phyloP scores from a whole-genome alignment of 257 asterid genomes.

The Echites panduratus region DNA sequence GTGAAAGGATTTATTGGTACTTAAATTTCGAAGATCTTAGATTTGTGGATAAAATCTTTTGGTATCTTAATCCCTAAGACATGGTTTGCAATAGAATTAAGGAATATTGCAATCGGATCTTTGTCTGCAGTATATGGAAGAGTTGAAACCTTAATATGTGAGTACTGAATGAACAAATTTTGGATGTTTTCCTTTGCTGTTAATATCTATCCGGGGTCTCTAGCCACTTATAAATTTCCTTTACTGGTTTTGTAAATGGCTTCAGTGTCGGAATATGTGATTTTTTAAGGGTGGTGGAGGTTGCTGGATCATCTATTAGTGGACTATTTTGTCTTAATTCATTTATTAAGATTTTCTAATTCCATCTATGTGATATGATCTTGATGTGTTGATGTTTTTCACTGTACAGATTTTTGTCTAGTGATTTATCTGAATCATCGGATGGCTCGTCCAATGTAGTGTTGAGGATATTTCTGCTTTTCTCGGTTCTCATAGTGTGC shows the following conservation, averaged over 20 bases:
- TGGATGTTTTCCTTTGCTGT: not conserved
- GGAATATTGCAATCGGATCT: constrained; percentile 10
- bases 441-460: constrained; percentile 51
- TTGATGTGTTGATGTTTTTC: constrained; percentile 5
- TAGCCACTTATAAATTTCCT: not conserved
- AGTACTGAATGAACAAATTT: not conserved
- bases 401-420: constrained; percentile 34
- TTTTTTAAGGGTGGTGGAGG: not conserved
- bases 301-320: not conserved
- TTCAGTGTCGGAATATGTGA: not conserved
- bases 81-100: not conserved
- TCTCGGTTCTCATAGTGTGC: constrained; percentile 14
- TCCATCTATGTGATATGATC: not conserved
- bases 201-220: not conserved
- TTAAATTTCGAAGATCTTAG: not conserved
- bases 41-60: not conserved
- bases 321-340: not conserved
- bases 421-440: constrained; percentile 21
- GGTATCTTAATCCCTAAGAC: not conserved
- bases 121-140: not conserved
- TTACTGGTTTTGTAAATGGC: not conserved
- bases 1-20: not conserved
- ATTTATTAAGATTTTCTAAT: not conserved
- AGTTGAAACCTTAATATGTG: not conserved
- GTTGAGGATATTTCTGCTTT: constrained; percentile 24